These are phyloP conservation scores for Entoloma clypeatum DNA, from an alignment of 1,284 basidiomycete species.

Conservation along the genomic window DNA sequence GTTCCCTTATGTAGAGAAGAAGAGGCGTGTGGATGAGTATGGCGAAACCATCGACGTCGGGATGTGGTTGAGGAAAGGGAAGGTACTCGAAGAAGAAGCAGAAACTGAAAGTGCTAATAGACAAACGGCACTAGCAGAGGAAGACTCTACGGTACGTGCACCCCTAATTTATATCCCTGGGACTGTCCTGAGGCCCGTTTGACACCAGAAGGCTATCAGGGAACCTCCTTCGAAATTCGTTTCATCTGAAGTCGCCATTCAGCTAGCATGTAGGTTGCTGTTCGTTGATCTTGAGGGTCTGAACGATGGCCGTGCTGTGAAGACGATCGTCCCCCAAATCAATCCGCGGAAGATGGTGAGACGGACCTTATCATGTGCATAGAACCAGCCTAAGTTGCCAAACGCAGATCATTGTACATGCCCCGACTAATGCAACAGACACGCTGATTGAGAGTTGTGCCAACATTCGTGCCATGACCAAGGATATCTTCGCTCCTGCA, in stretches of 20 bases:
- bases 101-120: conserved; percentile 78
- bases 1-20: conserved; percentile 96
- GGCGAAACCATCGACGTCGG: conserved; percentile 94
- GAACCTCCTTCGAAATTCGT: conserved; percentile 94
- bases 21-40: conserved; percentile 89
- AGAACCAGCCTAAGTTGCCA: conserved; percentile 9
- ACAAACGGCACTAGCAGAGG: conserved; percentile 67
- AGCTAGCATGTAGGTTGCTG: conserved; percentile 80
- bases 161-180: not conserved
- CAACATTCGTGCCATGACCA: conserved; percentile 82
- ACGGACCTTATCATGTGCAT: not conserved
- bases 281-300: conserved; percentile 96
- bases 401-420: conserved; percentile 84
- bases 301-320: conserved; percentile 94
- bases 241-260: conserved; percentile 68
- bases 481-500: conserved; percentile 82
- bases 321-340: conserved; percentile 94
- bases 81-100: conserved; percentile 82
- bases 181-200: not conserved
- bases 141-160: conserved; percentile 68
- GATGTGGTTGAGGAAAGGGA: conserved; percentile 89
- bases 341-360: conserved; percentile 91
- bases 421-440: conserved; percentile 60
- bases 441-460: conserved; percentile 77
- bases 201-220: conserved; percentile 56